These are phyloP conservation scores for Penicillium sclerotiorum DNA, from an alignment of 2,329 filamentous ascomycete species.

Conservation along the genomic window DNA sequence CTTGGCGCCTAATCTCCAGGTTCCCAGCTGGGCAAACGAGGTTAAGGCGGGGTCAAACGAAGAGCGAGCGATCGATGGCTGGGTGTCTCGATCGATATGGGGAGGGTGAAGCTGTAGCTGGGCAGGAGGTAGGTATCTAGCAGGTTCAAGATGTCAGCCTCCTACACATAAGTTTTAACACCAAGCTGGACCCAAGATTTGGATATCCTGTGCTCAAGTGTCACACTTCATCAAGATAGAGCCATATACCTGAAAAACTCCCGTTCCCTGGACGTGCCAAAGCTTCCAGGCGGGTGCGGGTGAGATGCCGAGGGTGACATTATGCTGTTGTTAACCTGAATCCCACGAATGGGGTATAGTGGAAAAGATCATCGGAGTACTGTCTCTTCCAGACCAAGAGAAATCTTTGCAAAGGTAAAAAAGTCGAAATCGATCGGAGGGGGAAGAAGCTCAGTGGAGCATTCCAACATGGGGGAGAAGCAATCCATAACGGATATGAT, in stretches of 20 bases:
- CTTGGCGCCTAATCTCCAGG: conserved; percentile 25
- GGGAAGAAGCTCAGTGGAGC: background rate
- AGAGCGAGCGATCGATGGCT: background rate
- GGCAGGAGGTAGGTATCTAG: conserved; percentile 1
- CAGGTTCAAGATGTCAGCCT: no score
- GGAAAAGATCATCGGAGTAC: background rate
- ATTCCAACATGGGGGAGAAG: background rate
- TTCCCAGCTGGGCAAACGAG: conserved; percentile 31
- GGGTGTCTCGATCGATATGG: conserved; percentile 1
- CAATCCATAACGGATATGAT: background rate
- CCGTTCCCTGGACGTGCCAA: conserved; percentile 13
- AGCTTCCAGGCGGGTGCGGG: background rate
- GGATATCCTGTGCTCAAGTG: background rate
- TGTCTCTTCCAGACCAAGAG: background rate
- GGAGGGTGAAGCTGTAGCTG: background rate
- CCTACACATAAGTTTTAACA: no score
- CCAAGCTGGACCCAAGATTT: background rate
- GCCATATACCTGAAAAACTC: conserved; percentile 17
- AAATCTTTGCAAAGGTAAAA: background rate
- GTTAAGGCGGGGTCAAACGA: conserved; percentile 24
- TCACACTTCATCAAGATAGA: no score
- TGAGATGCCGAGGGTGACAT: background rate
- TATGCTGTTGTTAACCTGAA: background rate
- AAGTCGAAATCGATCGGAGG: background rate
- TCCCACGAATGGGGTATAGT: conserved; percentile 2